Evolutionary conservation across 1,139 yeast species (phyloP), one percentile per base, ranked within the genome.

Genomic region (Blastobotrys proliferans): DNA sequence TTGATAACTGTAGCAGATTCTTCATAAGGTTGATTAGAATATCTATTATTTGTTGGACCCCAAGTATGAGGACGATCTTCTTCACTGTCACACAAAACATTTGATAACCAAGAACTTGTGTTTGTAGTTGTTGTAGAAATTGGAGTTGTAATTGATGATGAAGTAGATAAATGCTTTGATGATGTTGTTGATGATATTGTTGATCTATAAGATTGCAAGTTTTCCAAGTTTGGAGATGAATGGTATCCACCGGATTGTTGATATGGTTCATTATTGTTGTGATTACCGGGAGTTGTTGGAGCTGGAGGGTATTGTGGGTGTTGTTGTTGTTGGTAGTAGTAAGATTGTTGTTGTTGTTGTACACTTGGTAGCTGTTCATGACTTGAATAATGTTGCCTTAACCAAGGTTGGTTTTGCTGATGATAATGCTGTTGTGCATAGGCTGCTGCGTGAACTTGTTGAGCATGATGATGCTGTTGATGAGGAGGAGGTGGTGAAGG

Each of bases 41-140:
- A 50, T 16, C 59, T 46, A 39, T 55, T 53, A 27, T 46, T 46
- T 14, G 58, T 48, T 1, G 63, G 63, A 6, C 64, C 63, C 64
- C 64, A 60, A 4, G 64, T 58, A 38, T 55, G 58, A 1, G 63
- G 63, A 10, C 64, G 47, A 28, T 57, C 60, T 29, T 59, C 62
- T 27, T 49, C 58, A 2, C 51, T 45, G 10, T 53, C 54, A 40
- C 60, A 56, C 39, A 56, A 44, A 24, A 57, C 60, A 32, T 52
- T 49, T 10, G 62, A 57, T 18, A 59, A 54, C 63, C 63, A 59
- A 17, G 61, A 51, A 31, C 49, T 52, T 5, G 62, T 55, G 17
- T 51, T 51, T 19, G 58, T 50, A 19, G 35, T 31, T 13, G 53
- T 46, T 9, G 54, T 43, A 17, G 56, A 52, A 34, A 52, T 45